Base-by-base conservation (phyloP, 768 basidiomycete genomes). In the Auricularia sp. region DNA sequence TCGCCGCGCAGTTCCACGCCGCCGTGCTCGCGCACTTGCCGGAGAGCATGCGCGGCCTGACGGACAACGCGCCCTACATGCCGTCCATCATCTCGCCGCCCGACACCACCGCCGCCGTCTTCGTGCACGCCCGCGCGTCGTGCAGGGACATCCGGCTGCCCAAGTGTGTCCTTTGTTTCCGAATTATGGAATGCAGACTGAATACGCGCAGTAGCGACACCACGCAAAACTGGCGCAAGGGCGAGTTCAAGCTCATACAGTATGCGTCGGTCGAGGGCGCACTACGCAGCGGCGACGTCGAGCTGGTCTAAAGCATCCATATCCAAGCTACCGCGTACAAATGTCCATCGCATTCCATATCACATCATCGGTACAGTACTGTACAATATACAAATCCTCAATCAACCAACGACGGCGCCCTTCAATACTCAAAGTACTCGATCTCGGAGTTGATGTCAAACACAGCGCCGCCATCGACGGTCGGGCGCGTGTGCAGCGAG, bases 11-110 rank as follows among this genome's bases (percentile, higher is more conserved):
- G 72, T 89, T 91, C 68, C 81, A 83, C 64, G 75, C 82, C n/a
- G 85, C 90, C 1, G 92, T 96, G 3, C 78, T 98, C 34, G 89
- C 93, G 69, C 83, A 87, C 66, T 76, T 98, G 36, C 95, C 95
- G 0, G 84, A 84, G 56, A 79, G 83, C 61, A 87, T 96, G 69
- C 81, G 85, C 23, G 83, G 86, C 61, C 77, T 96, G 63, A 90
- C 93, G 64, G 92, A 95, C 70, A 80, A 82, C 5, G 78, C 7
- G 34, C 61, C 18, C 1, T 23, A 61, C 56, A 35, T 34, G 23
- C 56, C 56, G 1, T 14, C 56, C 23, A 59, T 59, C 56, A 21
- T 51, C 47, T 12, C 47, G 21, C 14, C 14, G 10, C 47, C 47
- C 18, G 29, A 59, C 56, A 29, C 7, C 7, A 34, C 8, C 12